phyloP scores from a whole-genome alignment of 2,329 filamentous ascomycete genomes.

The Monosporascus ibericus region DNA sequence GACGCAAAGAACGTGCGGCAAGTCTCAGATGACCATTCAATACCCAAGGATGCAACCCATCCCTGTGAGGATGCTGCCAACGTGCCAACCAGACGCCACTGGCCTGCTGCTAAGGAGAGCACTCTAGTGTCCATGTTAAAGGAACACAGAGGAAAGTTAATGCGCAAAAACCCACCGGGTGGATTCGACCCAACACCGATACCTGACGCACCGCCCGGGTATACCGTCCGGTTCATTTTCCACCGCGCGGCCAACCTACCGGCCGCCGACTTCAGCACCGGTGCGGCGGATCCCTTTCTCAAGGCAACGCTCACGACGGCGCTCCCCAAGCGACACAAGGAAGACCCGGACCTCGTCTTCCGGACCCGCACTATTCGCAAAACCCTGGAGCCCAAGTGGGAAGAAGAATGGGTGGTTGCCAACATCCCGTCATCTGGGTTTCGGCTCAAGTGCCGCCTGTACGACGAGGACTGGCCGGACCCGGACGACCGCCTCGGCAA shows the following conservation, averaged over 20 bases:
- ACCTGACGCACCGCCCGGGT: conserved; percentile 68
- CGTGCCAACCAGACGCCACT: conserved; percentile 7
- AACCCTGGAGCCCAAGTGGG: conserved; percentile 71
- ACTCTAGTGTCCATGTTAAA: conserved; percentile 28
- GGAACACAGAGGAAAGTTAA: conserved; percentile 31
- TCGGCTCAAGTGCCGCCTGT: conserved; percentile 75
- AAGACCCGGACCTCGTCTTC: conserved; percentile 69
- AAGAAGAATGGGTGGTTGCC: conserved; percentile 80
- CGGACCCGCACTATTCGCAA: conserved; percentile 71
- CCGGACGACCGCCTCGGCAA: conserved; percentile 85
- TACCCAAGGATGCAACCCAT: conserved; percentile 6
- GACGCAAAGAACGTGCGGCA: conserved; percentile 30
- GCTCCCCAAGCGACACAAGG: conserved; percentile 73
- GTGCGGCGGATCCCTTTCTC: conserved; percentile 80
- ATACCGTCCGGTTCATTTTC: conserved; percentile 79
- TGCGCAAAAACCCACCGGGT: conserved; percentile 55
- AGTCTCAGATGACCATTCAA: conserved; percentile 8
- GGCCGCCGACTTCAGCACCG: conserved; percentile 68
- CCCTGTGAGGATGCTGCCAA: conserved; percentile 5
- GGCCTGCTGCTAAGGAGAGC: conserved; percentile 5
- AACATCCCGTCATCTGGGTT: conserved; percentile 80
- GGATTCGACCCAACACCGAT: conserved; percentile 78
- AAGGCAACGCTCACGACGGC: conserved; percentile 66
- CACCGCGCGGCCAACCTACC: conserved; percentile 77
- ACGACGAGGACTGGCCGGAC: conserved; percentile 84